Evolutionary conservation across 1,284 basidiomycete species (phyloP).

Genomic region (Laetiporus sulphureus): DNA sequence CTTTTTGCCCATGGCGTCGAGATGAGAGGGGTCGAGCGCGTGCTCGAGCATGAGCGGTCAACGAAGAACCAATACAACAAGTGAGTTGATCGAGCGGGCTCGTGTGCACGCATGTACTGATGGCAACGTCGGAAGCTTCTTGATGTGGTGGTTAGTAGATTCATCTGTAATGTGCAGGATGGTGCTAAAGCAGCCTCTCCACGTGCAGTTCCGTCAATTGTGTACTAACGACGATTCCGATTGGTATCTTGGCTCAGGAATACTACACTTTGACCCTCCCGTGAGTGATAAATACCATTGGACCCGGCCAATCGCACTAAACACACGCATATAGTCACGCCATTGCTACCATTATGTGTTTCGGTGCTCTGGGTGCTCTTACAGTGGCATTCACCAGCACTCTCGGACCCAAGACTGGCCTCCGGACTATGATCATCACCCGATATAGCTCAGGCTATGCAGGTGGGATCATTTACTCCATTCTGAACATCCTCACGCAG

Average conservation of each 20-base stretch:
- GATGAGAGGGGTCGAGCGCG: slow-evolving; percentile 44
- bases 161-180: too few relatives aligned
- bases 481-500: slow-evolving; percentile 55
- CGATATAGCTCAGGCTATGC: slow-evolving; percentile 52
- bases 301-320: slow-evolving; percentile 3
- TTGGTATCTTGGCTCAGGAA: slow-evolving; percentile 50
- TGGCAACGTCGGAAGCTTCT: slow-evolving; percentile 27
- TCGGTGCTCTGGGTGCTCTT: slow-evolving; percentile 34
- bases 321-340: slow-evolving; percentile 27
- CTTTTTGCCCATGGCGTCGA: slow-evolving; percentile 41
- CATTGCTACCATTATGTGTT: slow-evolving; percentile 37
- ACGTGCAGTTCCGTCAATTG: slow-evolving; percentile 37
- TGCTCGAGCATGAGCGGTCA: slow-evolving; percentile 41
- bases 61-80: slow-evolving; percentile 43
- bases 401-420: slow-evolving; percentile 54
- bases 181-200: too few relatives aligned
- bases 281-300: slow-evolving; percentile 18
- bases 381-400: slow-evolving; percentile 46
- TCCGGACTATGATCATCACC: slow-evolving; percentile 55
- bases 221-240: slow-evolving; percentile 49
- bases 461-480: slow-evolving; percentile 47
- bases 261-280: slow-evolving; percentile 45
- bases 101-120: slow-evolving; percentile 1
- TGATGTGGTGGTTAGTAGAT: slow-evolving; percentile 41
- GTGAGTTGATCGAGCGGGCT: slow-evolving; percentile 20